Evolutionary conservation across 768 basidiomycete genomes (phyloP), one percentile per base, ranked within the genome.

Genomic region (Lactarius tabidus): DNA sequence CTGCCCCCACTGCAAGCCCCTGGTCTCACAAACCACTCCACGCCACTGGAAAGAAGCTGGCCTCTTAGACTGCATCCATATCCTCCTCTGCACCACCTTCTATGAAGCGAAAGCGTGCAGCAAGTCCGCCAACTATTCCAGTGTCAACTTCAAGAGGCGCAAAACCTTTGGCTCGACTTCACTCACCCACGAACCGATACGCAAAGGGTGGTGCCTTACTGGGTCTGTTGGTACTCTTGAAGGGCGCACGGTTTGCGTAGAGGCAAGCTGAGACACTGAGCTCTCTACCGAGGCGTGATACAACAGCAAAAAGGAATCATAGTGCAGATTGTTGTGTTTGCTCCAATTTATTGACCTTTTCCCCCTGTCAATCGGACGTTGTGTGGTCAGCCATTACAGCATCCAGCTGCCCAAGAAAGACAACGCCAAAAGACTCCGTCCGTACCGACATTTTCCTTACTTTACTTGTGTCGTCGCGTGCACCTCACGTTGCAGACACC

Each of bases 31-130:
- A 84, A 70, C 79, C 76, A 15, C 73, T 82, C 33, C 74, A 82
- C 15, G 76, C 80, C 1, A 71, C 86, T 35, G 86, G 87, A 66
- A 79, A 82, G 59, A 89, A 87, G 72, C 77, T 84, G 26, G 59
- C 64, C 26, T n/a, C n/a, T n/a, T n/a, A n/a, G n/a, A 64, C 60
- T 35, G 26, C 57, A 39, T 77, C 80, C 15, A 74, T 79, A 31
- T 78, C 79, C 6, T 77, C 75, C 20, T 67, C 71, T 20, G 69
- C 62, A 17, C 70, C 69, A n/a, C 63, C 69, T 4, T 38, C 64
- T 6, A 38, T 57, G 43, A 36, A 67, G 15, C 63, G 66, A 62
- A 68, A 71, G 35, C 68, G 70, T 29, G 63, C 33, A 28, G 36
- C 61, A 61, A 62, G 66, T 59, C 18, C 64, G 17, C 61, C 28